Evolutionary conservation across 2,329 filamentous ascomycete species (phyloP).

Genomic region (Dactylella cylindrospora): DNA sequence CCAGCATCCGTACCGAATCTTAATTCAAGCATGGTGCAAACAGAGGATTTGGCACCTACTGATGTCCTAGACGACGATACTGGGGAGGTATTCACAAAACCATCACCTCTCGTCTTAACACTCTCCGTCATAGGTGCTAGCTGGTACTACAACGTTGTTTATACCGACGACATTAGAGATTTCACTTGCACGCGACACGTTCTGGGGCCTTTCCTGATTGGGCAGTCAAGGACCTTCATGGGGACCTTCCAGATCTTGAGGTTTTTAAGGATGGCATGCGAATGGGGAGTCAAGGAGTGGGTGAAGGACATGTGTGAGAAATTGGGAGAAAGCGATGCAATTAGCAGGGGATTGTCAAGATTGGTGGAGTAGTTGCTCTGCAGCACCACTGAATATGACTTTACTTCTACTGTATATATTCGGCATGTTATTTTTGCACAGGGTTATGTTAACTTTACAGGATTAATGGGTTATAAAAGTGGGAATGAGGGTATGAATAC

Average conservation of each 20-base stretch:
- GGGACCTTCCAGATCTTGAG: slow-evolving; percentile 38
- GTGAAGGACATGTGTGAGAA: slow-evolving; percentile 43
- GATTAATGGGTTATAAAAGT: no score
- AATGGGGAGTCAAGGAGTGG: slow-evolving; percentile 41
- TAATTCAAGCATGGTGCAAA: slow-evolving; percentile 35
- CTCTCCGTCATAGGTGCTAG: slow-evolving; percentile 40
- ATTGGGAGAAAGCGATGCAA: slow-evolving; percentile 27
- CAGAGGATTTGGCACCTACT: slow-evolving; percentile 23
- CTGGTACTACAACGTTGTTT: slow-evolving; percentile 43
- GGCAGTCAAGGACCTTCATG: slow-evolving; percentile 25
- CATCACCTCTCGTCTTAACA: slow-evolving; percentile 30
- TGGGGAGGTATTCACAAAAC: slow-evolving; percentile 21
- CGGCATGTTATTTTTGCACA: no score
- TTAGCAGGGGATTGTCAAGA: slow-evolving; percentile 26
- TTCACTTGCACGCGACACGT: slow-evolving; percentile 38
- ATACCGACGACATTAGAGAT: slow-evolving; percentile 38
- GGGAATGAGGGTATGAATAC: no score
- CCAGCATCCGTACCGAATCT: slow-evolving; percentile 8
- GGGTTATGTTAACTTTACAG: no score
- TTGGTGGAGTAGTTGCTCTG: slow-evolving; percentile 19
- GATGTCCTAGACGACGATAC: slow-evolving; percentile 34
- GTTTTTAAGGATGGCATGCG: slow-evolving; percentile 41
- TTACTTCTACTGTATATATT: neutral
- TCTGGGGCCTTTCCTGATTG: slow-evolving; percentile 31
- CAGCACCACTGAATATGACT: neutral